Evolutionary conservation across 1,284 basidiomycete species (phyloP).

Genomic region (Ganoderma lucidum): DNA sequence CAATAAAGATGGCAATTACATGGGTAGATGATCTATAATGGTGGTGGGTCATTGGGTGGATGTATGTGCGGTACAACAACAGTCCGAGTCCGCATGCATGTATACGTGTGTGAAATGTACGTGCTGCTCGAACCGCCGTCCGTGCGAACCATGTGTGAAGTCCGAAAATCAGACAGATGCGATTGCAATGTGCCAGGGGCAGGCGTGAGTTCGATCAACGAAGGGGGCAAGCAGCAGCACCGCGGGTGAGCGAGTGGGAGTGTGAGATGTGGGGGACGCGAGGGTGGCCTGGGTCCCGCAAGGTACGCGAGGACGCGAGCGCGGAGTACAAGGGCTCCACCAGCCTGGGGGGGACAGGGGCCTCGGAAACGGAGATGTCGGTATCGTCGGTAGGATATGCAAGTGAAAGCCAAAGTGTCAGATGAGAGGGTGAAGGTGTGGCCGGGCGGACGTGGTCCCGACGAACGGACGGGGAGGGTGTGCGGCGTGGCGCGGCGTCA

Average conservation of each 20-base stretch:
- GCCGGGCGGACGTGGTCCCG: background rate
- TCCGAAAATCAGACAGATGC: background rate
- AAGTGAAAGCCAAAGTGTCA: slow-evolving; percentile 3
- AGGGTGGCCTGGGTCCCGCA: background rate
- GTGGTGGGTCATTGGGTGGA: background rate
- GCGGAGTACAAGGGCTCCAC: background rate
- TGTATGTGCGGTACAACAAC: slow-evolving; percentile 6
- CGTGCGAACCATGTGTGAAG: slow-evolving; percentile 1
- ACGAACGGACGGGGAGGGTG: background rate
- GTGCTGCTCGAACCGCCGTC: slow-evolving; percentile 1
- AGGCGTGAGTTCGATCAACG: slow-evolving; percentile 12
- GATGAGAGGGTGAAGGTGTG: slow-evolving; percentile 5
- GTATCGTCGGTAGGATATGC: background rate
- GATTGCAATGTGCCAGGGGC: background rate
- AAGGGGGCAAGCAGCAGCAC: slow-evolving; percentile 2
- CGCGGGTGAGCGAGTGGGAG: background rate
- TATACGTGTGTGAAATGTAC: slow-evolving; percentile 4
- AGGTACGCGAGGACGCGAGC: slow-evolving; percentile 3
- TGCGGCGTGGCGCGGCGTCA: background rate
- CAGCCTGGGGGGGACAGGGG: background rate
- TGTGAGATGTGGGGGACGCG: background rate
- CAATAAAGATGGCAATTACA: background rate
- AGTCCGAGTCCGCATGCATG: slow-evolving; percentile 3
- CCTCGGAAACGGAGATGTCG: slow-evolving; percentile 1
- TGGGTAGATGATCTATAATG: background rate